Evolutionary conservation across 257 asterid species (phyloP).

Genomic region (Solanum paucissectum): DNA sequence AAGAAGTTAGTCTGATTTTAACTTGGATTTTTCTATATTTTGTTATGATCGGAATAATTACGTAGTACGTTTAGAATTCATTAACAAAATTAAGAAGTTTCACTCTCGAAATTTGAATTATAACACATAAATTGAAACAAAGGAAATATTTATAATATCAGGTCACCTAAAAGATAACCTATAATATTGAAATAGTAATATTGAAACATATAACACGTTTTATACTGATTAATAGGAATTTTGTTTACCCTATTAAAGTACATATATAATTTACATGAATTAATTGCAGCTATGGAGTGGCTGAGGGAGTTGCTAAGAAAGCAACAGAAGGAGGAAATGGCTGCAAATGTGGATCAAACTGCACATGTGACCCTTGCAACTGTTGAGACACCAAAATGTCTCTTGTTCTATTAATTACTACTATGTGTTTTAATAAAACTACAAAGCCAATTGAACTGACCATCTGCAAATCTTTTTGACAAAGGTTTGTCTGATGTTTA

Average conservation of each 20-base stretch:
- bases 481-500: neutral
- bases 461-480: neutral
- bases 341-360: slow-evolving; percentile 32
- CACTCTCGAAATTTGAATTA: neutral
- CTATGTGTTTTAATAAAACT: neutral
- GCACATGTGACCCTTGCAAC: slow-evolving; percentile 29
- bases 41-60: neutral
- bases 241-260: neutral
- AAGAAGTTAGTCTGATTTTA: slow-evolving; percentile 4
- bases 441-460: neutral
- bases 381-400: slow-evolving; percentile 4
- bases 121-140: neutral
- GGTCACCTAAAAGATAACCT: neutral
- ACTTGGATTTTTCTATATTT: neutral
- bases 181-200: neutral
- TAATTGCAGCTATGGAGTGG: neutral
- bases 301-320: slow-evolving; percentile 14
- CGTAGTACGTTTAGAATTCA: neutral
- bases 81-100: neutral
- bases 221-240: neutral
- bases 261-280: neutral
- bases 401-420: neutral
- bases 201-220: neutral
- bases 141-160: neutral
- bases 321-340: slow-evolving; percentile 26